These are phyloP conservation scores for Globisporangium emineosum DNA, from an alignment of 352 stramenopile genomes.

Conservation along the genomic window DNA sequence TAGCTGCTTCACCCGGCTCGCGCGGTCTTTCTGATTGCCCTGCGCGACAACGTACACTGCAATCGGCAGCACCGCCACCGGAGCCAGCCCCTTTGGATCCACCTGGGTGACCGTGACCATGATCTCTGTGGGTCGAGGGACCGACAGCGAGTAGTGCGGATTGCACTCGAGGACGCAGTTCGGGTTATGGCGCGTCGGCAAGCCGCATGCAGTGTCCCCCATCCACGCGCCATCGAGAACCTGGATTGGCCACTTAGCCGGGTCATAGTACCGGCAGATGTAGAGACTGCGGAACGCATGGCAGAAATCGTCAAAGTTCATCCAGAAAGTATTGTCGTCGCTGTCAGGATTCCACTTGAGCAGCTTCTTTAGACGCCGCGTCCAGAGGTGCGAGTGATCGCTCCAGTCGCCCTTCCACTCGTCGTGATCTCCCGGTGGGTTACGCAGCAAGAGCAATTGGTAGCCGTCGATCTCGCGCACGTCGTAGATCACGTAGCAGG, in stretches of 20 bases:
- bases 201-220: constrained; percentile 68
- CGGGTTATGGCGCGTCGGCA: constrained; percentile 85
- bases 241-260: constrained; percentile 65
- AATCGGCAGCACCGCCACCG: constrained; percentile 61
- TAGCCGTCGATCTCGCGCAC: constrained; percentile 83
- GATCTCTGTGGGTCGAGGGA: constrained; percentile 80
- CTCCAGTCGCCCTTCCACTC: constrained; percentile 94
- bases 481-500: constrained; percentile 91
- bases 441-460: constrained; percentile 87
- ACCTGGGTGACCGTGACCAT: constrained; percentile 86
- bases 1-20: constrained; percentile 57
- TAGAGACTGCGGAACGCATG: constrained; percentile 90
- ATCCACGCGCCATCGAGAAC: constrained; percentile 53
- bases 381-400: constrained; percentile 90
- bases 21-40: constrained; percentile 45
- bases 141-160: constrained; percentile 80
- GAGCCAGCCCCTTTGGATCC: constrained; percentile 55
- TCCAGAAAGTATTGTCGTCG: constrained; percentile 93
- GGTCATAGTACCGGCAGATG: constrained; percentile 92
- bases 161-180: constrained; percentile 83
- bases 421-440: constrained; percentile 89
- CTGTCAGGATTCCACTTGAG: constrained; percentile 56
- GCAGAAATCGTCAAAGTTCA: constrained; percentile 94
- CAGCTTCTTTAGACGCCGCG: constrained; percentile 80
- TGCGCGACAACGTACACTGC: constrained; percentile 70